Percentiles rank a stretch among this genome's conserved stretches.
These are phyloP conservation scores for Schizophyllum amplum DNA, from an alignment of 1,284 basidiomycete species.

Conservation along the genomic window DNA sequence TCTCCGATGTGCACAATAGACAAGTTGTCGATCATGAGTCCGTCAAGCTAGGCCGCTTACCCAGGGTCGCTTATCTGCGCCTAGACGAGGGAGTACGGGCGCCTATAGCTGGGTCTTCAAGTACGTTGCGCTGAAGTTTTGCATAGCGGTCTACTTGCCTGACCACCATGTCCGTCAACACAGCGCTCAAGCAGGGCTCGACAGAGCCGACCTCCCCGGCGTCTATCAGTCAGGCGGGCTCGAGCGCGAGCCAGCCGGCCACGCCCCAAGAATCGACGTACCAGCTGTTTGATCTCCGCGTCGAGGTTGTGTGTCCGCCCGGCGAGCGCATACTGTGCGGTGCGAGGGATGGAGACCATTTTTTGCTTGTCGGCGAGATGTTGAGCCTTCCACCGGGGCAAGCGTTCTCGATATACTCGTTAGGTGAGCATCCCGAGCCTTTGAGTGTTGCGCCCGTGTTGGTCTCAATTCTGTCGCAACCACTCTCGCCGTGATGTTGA, in stretches of 20 bases:
- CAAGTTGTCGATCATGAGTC: neutral
- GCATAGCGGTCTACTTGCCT: no score
- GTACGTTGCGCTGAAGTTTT: no score
- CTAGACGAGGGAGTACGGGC: neutral
- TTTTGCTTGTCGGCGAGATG: conserved; percentile 56
- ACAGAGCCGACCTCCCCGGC: no score
- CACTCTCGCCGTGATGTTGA: no score
- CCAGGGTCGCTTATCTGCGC: neutral
- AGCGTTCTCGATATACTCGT: conserved; percentile 59
- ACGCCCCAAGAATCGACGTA: no score
- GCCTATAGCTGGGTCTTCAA: neutral
- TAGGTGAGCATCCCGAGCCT: conserved; percentile 28
- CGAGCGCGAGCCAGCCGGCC: no score
- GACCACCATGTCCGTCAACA: no score
- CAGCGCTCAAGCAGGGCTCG: no score
- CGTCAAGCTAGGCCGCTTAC: neutral
- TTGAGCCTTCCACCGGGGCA: conserved; percentile 47
- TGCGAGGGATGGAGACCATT: conserved; percentile 54
- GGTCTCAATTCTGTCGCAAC: neutral
- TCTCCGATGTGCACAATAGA: neutral
- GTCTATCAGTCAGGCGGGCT: no score
- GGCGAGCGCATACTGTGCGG: conserved; percentile 49
- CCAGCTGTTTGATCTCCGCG: conserved; percentile 49
- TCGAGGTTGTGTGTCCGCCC: conserved; percentile 50
- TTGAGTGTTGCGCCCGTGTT: neutral